These are phyloP conservation scores for Cladorrhinum samala DNA, from an alignment of 495 filamentous ascomycete genomes.

Conservation along the genomic window DNA sequence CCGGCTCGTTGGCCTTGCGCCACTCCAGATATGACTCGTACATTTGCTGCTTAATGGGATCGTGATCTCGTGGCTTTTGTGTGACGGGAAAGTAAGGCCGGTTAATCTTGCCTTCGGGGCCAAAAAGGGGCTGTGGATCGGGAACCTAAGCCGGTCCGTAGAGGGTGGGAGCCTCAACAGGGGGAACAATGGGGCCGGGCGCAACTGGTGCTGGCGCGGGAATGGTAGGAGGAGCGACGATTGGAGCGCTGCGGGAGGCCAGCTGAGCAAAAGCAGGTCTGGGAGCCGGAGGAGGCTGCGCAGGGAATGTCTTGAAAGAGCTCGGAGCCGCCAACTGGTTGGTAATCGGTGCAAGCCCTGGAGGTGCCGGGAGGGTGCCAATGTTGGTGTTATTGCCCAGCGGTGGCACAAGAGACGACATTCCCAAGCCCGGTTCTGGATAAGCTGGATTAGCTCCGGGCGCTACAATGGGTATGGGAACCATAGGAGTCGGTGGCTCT, in stretches of 20 bases:
- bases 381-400: too few species aligned
- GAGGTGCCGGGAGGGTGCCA: background rate
- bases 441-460: background rate
- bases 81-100: constrained; percentile 29
- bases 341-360: background rate
- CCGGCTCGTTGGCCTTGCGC: constrained; percentile 33
- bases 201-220: background rate
- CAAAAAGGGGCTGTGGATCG: constrained; percentile 1
- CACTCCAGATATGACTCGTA: constrained; percentile 41
- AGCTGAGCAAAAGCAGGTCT: background rate
- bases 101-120: constrained; percentile 9
- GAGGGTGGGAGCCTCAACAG: background rate
- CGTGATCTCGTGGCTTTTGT: constrained; percentile 27
- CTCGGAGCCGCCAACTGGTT: background rate
- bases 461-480: background rate
- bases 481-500: background rate
- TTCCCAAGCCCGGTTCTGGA: too few species aligned
- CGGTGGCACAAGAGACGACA: too few species aligned
- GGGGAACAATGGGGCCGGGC: background rate
- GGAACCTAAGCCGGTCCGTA: background rate
- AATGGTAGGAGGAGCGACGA: background rate
- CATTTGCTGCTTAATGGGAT: constrained; percentile 33
- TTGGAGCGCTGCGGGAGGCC: background rate
- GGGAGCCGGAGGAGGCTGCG: background rate
- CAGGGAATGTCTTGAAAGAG: background rate